These are phyloP conservation scores for Casaregolazyma lundiana DNA, from an alignment of 1,139 yeast genomes.

Conservation along the genomic window DNA sequence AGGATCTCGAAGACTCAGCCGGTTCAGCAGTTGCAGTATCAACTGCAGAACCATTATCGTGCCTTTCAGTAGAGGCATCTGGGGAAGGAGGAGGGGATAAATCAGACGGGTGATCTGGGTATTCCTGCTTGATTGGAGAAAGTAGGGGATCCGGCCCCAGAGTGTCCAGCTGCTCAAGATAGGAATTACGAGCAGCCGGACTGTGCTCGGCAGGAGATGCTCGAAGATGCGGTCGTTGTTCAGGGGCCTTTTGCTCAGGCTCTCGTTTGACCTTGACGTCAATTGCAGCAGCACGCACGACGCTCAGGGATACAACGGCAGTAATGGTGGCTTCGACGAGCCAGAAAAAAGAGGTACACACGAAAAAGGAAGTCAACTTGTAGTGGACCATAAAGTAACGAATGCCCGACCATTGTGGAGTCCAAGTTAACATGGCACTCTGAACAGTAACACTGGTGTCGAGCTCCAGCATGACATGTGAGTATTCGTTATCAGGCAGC, in stretches of 20 bases:
- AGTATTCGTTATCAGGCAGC: slow-evolving; percentile 11
- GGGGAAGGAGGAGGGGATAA: slow-evolving; percentile 4
- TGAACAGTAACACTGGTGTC: slow-evolving; percentile 28
- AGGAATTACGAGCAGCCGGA: slow-evolving; percentile 7
- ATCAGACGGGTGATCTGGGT: background rate
- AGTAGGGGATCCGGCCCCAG: slow-evolving; percentile 17
- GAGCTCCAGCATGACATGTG: slow-evolving; percentile 25
- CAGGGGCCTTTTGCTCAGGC: background rate
- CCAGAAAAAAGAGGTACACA: slow-evolving; percentile 54
- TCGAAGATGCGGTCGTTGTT: background rate
- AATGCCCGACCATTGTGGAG: slow-evolving; percentile 50
- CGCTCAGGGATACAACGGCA: slow-evolving; percentile 19
- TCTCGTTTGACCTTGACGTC: background rate
- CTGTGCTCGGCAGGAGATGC: slow-evolving; percentile 7
- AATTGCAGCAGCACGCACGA: background rate
- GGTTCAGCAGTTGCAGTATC: background rate
- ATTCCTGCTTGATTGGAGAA: background rate
- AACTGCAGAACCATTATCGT: background rate
- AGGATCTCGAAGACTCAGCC: background rate
- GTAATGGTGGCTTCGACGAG: slow-evolving; percentile 30
- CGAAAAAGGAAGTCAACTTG: slow-evolving; percentile 42
- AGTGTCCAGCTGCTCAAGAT: slow-evolving; percentile 12
- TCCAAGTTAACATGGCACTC: slow-evolving; percentile 31
- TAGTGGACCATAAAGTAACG: slow-evolving; percentile 53
- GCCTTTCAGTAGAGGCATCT: background rate